Base-by-base conservation (phyloP, 2,329 filamentous ascomycete species). In the Pochonia chlamydosporia region DNA sequence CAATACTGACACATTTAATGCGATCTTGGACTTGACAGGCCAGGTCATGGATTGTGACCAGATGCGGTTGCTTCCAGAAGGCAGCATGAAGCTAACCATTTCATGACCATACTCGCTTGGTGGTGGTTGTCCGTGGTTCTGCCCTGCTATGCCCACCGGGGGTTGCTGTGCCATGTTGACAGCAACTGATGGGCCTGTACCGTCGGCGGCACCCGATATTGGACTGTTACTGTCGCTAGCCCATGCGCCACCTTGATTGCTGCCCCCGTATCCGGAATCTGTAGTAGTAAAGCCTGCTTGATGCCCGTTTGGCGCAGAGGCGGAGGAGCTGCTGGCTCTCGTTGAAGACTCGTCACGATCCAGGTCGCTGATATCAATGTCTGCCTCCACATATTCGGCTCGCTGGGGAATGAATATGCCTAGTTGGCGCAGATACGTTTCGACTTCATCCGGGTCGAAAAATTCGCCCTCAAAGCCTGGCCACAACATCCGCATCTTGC, bases 371-470 rank as follows among this genome's bases (percentile, higher is more conserved):
- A 70, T 55, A 40, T 78, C 72, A 20, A 86, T 64, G 42, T 85
- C 74, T 8, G 77, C 76, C 41, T 78, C 75, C 2, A 85, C 71
- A 46, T 78, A 82, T 16, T 85, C 82, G 9, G 76, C 72, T 9
- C 72, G 69, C 0, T 77, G 74, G 9, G 84, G 77, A 44, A 90
- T 81, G 40, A 70, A 61, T 25, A 89, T 77, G 5, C 82, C 82
- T 25, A 78, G 76, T 43, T 78, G 73, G 35, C 75, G 75, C 3
- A 95, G 68, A 59, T 90, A 93, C 11, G 78, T 73, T 63, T 93
- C 85, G 0, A 90, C 82, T 61, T 93, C 89, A 49, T 87, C 77
- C 0, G 82, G 69, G 58, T 93, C 87, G 55, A 86, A 87, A 72
- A 88, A 93, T 43, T 87, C 79, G 4, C 87, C 87, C 49, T 85